A percentile compares a stretch with the other conserved stretches of the same genome.
Conservation (phyloP, 768 basidiomycete species). For the Daedalea quercina region DNA sequence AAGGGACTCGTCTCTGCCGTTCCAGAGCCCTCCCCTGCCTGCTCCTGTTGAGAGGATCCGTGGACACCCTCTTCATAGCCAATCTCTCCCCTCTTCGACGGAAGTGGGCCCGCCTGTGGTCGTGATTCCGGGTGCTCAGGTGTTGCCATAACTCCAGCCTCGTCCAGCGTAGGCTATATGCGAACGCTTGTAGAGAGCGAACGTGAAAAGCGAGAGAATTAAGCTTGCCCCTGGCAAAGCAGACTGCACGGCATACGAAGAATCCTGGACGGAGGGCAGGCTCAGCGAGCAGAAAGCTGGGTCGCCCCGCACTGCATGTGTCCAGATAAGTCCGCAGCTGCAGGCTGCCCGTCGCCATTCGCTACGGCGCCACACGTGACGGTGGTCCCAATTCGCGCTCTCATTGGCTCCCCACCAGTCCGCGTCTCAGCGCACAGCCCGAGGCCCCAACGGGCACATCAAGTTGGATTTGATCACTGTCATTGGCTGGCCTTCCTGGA, state of each 20-base stretch:
- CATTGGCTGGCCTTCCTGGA: too few species aligned
- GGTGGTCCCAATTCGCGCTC: neutral
- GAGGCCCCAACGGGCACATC: too few species aligned
- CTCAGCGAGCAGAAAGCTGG: neutral
- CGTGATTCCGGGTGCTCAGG: conserved; percentile 5
- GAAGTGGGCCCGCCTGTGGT: conserved; percentile 52
- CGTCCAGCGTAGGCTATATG: conserved; percentile 11
- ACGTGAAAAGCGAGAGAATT: neutral
- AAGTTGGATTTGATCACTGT: too few species aligned
- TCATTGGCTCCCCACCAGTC: too few species aligned
- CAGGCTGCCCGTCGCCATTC: neutral
- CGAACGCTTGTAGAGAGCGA: neutral
- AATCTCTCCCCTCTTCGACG: conserved; percentile 59
- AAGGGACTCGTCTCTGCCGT: conserved; percentile 11
- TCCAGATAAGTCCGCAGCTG: neutral
- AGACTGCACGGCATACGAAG: conserved; percentile 13
- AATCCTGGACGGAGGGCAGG: neutral
- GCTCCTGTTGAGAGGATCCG: conserved; percentile 11
- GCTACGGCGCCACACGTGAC: neutral
- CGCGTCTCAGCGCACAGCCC: too few species aligned
- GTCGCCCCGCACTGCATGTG: neutral
- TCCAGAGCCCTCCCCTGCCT: conserved; percentile 1
- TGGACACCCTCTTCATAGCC: conserved; percentile 45
- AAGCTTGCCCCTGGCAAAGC: conserved; percentile 19
- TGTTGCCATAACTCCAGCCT: conserved; percentile 2